These are phyloP conservation scores for Fusarium ambrosium DNA, from an alignment of 2,329 filamentous ascomycete species.

Conservation along the genomic window DNA sequence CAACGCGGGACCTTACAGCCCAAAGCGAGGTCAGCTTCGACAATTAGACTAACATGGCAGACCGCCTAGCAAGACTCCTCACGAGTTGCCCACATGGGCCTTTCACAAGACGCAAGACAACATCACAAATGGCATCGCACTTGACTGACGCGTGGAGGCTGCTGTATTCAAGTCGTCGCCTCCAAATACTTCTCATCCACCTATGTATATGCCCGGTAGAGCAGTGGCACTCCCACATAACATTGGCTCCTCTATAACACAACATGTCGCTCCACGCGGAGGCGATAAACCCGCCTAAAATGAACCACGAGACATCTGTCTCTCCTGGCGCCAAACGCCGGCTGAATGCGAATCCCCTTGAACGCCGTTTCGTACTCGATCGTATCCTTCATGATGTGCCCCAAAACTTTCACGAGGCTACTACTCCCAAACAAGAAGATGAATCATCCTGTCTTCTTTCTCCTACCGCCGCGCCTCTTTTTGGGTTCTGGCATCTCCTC, in stretches of 20 bases:
- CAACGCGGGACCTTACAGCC: background rate
- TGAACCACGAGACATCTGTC: constrained; percentile 24
- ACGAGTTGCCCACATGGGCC: background rate
- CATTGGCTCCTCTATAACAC: constrained; percentile 4
- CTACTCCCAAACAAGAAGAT: background rate
- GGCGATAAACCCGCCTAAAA: constrained; percentile 30
- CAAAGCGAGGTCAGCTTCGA: background rate
- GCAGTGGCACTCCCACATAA: constrained; percentile 10
- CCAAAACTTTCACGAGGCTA: constrained; percentile 9
- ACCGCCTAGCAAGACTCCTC: background rate
- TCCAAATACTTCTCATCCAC: background rate
- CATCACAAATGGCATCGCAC: background rate
- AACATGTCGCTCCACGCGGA: constrained; percentile 15
- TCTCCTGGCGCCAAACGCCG: constrained; percentile 45
- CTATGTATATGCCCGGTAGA: background rate
- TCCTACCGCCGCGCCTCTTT: constrained; percentile 62
- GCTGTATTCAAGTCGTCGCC: background rate
- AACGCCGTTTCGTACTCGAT: constrained; percentile 46
- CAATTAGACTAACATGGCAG: background rate
- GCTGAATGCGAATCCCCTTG: constrained; percentile 41
- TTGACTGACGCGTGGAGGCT: background rate
- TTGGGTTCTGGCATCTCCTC: constrained; percentile 63
- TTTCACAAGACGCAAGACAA: background rate
- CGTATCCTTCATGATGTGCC: constrained; percentile 46
- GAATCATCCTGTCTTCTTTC: constrained; percentile 60